Evolutionary conservation across 768 basidiomycete species (phyloP), one percentile per base, ranked within the genome.

Genomic region (Leccinum subgranulosum): DNA sequence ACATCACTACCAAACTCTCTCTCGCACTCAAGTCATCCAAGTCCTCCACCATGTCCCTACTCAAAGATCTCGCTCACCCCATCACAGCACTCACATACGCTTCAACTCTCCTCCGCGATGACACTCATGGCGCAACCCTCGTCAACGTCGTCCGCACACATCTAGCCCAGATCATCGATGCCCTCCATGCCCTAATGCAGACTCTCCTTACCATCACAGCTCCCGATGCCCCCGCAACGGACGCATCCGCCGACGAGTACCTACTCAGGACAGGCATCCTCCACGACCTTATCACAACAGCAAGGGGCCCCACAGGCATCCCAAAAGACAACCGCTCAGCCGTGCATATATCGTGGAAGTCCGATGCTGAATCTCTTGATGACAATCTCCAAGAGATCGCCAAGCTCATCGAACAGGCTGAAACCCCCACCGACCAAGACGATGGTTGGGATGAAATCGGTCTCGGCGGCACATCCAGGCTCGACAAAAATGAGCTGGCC

Each of bases 391-490:
- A 75, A 3, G 90, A 92, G 62, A 71, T 88, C 12, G 72, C 73
- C 28, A 79, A 78, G 53, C 81, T 90, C 75, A 72, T 84, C 54
- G 73, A 79, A 28, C 70, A 79, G 27, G 73, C 64, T 3, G 66
- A 63, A 14, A 69, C 72, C 46, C 17, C 53, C 1, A 51, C 23
- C 21, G 48, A 56, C 3, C 4, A 51, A 8, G 77, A 80, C 55
- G 82, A 84, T 65, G 87, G 85, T 4, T 87, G 85, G 86, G 81
- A 81, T 55, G 87, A 88, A 62, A 73, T 90, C 11, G 72, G 69
- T 0, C 60, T 74, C 17, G 84, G 80, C 0, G 76, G 71, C n/a
- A 69, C 80, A 6, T 73, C 66, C n/a, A 77, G 72, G 43, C 72
- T 88, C 70, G 74, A 76, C 34, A 60, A 67, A 2, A 68, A 67